These are phyloP conservation scores for Pochonia chlamydosporia DNA, from an alignment of 2,329 filamentous ascomycete genomes.

Conservation along the genomic window DNA sequence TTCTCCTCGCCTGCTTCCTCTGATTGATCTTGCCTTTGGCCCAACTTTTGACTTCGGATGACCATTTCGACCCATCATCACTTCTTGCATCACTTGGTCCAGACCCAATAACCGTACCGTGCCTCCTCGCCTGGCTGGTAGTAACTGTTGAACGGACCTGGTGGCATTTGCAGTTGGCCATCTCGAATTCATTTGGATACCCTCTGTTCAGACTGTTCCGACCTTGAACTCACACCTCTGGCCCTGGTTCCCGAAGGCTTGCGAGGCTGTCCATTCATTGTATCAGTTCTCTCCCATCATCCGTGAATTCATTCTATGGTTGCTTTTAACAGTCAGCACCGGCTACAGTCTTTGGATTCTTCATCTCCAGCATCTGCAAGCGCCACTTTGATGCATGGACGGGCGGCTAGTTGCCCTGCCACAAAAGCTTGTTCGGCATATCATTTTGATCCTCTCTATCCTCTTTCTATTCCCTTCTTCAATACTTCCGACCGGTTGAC, in stretches of 20 bases:
- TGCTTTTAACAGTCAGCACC: neutral
- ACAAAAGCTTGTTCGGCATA: neutral
- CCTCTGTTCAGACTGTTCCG: neutral
- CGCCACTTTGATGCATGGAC: neutral
- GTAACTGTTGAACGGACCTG: neutral
- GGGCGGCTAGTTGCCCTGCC: neutral
- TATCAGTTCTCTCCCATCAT: neutral
- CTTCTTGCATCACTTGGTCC: neutral
- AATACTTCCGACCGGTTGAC: neutral
- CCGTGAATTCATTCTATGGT: neutral
- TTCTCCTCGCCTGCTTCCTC: constrained; percentile 12
- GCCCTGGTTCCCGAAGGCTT: too few relatives aligned
- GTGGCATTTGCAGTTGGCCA: neutral
- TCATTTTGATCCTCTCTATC: neutral
- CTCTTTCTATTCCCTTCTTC: neutral
- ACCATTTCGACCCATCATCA: neutral
- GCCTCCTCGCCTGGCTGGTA: neutral
- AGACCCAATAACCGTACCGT: neutral
- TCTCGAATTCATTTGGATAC: neutral
- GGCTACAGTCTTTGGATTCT: neutral
- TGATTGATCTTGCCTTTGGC: constrained; percentile 1
- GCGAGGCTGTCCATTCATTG: too few relatives aligned
- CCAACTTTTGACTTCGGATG: neutral
- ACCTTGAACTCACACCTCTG: neutral
- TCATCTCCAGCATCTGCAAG: neutral